Percentiles rank a stretch among this genome's conserved stretches.
Evolutionary conservation across 23 red algal genomes (phyloP).

Genomic region (Gracilaria domingensis): DNA sequence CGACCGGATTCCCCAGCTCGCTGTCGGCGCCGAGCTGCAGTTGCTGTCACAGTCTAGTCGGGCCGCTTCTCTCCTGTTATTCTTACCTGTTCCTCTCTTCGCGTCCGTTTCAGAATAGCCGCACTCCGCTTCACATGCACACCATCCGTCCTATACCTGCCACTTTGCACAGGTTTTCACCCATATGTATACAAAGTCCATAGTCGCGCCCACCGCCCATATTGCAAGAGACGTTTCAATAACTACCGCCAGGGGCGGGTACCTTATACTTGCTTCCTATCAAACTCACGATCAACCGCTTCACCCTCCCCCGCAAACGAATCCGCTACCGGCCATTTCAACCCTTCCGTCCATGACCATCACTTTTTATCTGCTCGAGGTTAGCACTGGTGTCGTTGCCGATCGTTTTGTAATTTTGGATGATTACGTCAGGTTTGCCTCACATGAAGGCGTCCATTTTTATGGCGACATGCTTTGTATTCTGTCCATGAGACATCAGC

Average conservation of each 20-base stretch:
- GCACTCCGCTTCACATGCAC: neutral
- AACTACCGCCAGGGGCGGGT: constrained; percentile 19
- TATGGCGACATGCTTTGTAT: constrained; percentile 77
- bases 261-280: constrained; percentile 45
- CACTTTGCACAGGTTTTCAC: constrained; percentile 62
- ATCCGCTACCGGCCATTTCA: constrained; percentile 40
- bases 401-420: constrained; percentile 68
- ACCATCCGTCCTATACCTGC: constrained; percentile 21
- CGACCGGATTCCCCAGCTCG: too few species aligned
- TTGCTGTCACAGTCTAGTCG: neutral
- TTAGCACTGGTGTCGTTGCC: constrained; percentile 43
- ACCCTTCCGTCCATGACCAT: constrained; percentile 37
- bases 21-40: neutral
- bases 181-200: constrained; percentile 12
- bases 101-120: neutral
- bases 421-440: constrained; percentile 75
- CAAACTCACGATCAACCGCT: neutral
- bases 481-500: constrained; percentile 69
- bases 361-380: constrained; percentile 62
- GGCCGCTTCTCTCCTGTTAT: neutral
- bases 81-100: constrained; percentile 1
- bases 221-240: constrained; percentile 64
- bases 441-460: constrained; percentile 74
- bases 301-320: too few species aligned
- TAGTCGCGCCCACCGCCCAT: constrained; percentile 4